Evolutionary conservation across 441 rosid genomes (phyloP).

Genomic region (Geranium incanum): DNA sequence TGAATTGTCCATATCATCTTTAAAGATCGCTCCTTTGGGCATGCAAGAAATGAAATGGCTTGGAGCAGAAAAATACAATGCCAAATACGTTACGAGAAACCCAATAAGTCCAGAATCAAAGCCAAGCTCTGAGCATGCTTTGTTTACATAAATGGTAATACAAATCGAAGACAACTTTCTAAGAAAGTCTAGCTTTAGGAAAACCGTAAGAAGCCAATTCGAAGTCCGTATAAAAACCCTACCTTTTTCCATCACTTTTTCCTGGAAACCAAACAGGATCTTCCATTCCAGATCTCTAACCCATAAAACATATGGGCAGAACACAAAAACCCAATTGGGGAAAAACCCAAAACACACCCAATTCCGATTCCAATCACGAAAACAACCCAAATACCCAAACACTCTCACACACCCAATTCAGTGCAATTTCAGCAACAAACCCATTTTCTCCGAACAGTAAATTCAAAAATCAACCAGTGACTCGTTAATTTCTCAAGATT

Average conservation of each 20-base stretch:
- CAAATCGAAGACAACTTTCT: not conserved
- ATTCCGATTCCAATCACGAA: not conserved
- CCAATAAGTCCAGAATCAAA: not conserved
- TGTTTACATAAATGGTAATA: not conserved
- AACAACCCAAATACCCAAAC: not conserved
- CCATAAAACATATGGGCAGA: not conserved
- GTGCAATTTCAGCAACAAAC: not conserved
- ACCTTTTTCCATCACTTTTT: not conserved
- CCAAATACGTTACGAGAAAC: not conserved
- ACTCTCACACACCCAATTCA: not conserved
- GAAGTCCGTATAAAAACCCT: not conserved
- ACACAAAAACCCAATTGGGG: not conserved
- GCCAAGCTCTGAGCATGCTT: not conserved
- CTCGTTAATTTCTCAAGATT: not conserved
- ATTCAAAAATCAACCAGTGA: not conserved
- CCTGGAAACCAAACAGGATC: constrained; percentile 3
- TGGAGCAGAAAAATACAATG: not conserved
- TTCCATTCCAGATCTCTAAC: not conserved
- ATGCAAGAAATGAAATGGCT: not conserved
- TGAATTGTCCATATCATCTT: not conserved
- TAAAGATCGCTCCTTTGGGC: not conserved
- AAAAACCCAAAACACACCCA: constrained; percentile 4
- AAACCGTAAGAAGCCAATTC: not conserved
- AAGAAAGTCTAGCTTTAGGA: not conserved
- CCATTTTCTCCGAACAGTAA: not conserved